Percentiles rank a stretch among this genome's conserved stretches.
phyloP scores from a whole-genome alignment of 2,329 filamentous ascomycete species.

The Apiospora arundinis region DNA sequence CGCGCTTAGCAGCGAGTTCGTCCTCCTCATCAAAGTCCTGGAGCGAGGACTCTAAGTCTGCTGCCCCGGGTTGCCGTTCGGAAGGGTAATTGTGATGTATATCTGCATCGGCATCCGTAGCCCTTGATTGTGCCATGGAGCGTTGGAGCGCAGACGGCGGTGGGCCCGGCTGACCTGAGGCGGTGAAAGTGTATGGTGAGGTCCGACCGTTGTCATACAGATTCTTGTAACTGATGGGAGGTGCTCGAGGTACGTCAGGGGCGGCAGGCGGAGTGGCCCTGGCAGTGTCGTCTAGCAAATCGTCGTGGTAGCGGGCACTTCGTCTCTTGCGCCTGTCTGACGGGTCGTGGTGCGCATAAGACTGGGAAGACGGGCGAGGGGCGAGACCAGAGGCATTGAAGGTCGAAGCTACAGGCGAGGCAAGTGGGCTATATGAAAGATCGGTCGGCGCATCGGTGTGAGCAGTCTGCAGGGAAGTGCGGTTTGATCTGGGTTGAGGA shows the following conservation, averaged over 20 bases:
- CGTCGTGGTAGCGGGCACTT: conserved; percentile 49
- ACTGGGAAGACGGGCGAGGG: conserved; percentile 64
- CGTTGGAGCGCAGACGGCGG: conserved; percentile 35
- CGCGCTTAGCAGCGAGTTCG: conserved; percentile 24
- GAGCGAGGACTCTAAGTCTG: conserved; percentile 28
- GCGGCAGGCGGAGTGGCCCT: conserved; percentile 54
- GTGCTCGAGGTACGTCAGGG: conserved; percentile 66
- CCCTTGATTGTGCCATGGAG: conserved; percentile 32
- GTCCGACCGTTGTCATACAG: conserved; percentile 49
- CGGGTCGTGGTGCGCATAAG: conserved; percentile 51
- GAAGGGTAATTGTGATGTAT: conserved; percentile 24
- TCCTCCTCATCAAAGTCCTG: conserved; percentile 38
- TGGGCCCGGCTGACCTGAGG: conserved; percentile 39
- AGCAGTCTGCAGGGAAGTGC: conserved; percentile 62
- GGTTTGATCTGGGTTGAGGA: conserved; percentile 50
- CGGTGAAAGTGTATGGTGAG: conserved; percentile 39
- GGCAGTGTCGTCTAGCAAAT: conserved; percentile 44
- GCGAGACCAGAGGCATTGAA: conserved; percentile 60
- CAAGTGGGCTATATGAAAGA: conserved; percentile 64
- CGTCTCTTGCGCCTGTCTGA: conserved; percentile 52
- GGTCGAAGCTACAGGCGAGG: conserved; percentile 59
- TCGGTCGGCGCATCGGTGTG: conserved; percentile 62
- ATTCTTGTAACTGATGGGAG: conserved; percentile 63
- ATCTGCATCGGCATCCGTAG: conserved; percentile 34
- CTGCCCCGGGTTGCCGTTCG: conserved; percentile 28